These are phyloP conservation scores for Hirsutella thompsonii DNA, from an alignment of 2,329 filamentous ascomycete species.

Conservation along the genomic window DNA sequence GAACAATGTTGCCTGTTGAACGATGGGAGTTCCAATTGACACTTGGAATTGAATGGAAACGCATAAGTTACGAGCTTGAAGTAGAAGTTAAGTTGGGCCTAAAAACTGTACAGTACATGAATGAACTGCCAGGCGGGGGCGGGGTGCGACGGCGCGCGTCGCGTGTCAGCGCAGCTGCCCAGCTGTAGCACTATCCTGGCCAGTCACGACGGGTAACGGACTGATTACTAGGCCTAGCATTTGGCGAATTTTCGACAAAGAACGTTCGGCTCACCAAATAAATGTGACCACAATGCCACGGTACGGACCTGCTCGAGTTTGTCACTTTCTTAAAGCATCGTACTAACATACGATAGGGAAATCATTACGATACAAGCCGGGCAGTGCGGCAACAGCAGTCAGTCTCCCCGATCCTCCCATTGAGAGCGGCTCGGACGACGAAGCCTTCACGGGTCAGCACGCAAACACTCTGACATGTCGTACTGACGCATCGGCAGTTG, in stretches of 20 bases:
- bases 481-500: slow-evolving; percentile 48
- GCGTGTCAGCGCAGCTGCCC: slow-evolving; percentile 2
- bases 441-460: too few relatives aligned
- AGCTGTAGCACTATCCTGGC: background rate
- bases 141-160: slow-evolving; percentile 4
- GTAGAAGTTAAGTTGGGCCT: too few relatives aligned
- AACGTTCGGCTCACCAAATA: background rate
- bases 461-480: too few relatives aligned
- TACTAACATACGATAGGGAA: slow-evolving; percentile 49
- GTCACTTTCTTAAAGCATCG: background rate
- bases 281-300: slow-evolving; percentile 13
- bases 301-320: slow-evolving; percentile 4
- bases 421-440: too few relatives aligned
- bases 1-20: too few relatives aligned
- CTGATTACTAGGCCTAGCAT: too few relatives aligned
- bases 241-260: too few relatives aligned
- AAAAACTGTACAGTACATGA: too few relatives aligned
- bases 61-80: too few relatives aligned
- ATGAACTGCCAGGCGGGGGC: slow-evolving; percentile 7
- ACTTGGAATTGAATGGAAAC: too few relatives aligned
- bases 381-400: slow-evolving; percentile 98
- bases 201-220: too few relatives aligned
- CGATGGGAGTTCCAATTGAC: too few relatives aligned
- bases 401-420: slow-evolving; percentile 27
- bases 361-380: slow-evolving; percentile 98